Percentiles rank a stretch among this genome's conserved stretches.
phyloP scores from a whole-genome alignment of 192 early-diverging fungal genomes.

The Mortierella alpina region DNA sequence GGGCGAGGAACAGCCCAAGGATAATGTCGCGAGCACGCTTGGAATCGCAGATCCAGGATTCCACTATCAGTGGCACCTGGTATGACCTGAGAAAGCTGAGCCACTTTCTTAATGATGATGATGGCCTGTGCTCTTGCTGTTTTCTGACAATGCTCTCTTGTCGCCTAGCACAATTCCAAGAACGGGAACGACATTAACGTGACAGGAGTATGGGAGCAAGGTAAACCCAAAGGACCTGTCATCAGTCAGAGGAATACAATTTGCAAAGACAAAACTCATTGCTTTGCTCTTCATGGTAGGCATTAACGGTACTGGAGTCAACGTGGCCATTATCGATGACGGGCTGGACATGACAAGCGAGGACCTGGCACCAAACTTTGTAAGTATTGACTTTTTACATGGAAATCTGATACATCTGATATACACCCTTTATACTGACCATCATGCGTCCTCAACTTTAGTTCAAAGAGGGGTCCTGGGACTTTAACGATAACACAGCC shows the following conservation, averaged over 20 bases:
- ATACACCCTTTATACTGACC: background rate
- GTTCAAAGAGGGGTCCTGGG: slow-evolving; percentile 91
- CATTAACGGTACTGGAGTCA: slow-evolving; percentile 86
- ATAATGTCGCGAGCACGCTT: slow-evolving; percentile 27
- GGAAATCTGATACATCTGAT: background rate
- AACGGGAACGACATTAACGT: slow-evolving; percentile 91
- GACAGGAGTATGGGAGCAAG: slow-evolving; percentile 84
- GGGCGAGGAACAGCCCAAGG: slow-evolving; percentile 27
- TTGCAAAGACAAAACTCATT: background rate
- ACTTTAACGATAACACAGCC: slow-evolving; percentile 87
- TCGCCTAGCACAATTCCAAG: slow-evolving; percentile 35
- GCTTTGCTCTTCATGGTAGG: slow-evolving; percentile 53
- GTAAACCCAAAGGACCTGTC: slow-evolving; percentile 5
- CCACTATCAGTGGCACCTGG: slow-evolving; percentile 85
- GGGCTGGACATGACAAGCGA: slow-evolving; percentile 88
- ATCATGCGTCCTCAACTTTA: slow-evolving; percentile 17
- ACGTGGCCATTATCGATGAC: slow-evolving; percentile 95
- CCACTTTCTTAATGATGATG: background rate
- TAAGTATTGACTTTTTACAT: slow-evolving; percentile 53
- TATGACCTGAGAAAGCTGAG: slow-evolving; percentile 39
- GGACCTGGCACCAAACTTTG: slow-evolving; percentile 91
- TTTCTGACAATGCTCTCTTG: background rate
- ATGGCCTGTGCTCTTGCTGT: background rate
- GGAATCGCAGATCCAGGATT: slow-evolving; percentile 80
- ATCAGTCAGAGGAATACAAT: background rate